Conservation (phyloP, 2,329 filamentous ascomycete species). For the Cladobotryum mycophilum region DNA sequence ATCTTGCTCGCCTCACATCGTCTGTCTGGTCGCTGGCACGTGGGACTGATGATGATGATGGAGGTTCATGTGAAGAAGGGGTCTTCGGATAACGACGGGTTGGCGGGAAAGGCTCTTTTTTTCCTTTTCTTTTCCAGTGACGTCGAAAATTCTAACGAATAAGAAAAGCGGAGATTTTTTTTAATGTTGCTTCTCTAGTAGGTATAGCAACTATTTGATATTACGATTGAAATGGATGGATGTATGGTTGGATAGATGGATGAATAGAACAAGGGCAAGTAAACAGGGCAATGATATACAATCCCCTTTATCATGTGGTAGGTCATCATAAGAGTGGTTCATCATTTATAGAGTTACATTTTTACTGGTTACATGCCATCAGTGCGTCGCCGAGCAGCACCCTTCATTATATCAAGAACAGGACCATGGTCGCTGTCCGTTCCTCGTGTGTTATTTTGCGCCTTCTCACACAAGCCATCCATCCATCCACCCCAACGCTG, state of each 20-base stretch:
- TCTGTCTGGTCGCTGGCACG: neutral
- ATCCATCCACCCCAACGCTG: constrained; percentile 20
- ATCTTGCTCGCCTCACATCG: constrained; percentile 20
- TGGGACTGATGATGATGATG: constrained; percentile 2
- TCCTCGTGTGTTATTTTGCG: constrained; percentile 2
- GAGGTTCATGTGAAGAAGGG: constrained; percentile 6
- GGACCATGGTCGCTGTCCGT: too few species aligned
- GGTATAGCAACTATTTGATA: too few species aligned
- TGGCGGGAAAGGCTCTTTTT: neutral
- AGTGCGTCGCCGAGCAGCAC: neutral
- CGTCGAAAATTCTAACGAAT: neutral
- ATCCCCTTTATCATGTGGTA: too few species aligned
- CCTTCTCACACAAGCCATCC: neutral
- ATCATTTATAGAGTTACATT: constrained; percentile 9
- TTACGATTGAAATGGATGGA: too few species aligned
- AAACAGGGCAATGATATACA: too few species aligned
- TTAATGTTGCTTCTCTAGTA: too few species aligned
- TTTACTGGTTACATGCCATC: constrained; percentile 8
- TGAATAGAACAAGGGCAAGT: too few species aligned
- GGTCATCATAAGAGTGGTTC: neutral
- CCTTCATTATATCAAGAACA: too few species aligned
- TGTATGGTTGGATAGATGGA: too few species aligned
- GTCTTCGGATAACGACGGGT: neutral
- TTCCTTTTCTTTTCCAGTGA: neutral
- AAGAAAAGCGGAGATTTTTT: neutral